Evolutionary conservation across 441 rosid genomes (phyloP).

Genomic region (Biscutella auriculata): DNA sequence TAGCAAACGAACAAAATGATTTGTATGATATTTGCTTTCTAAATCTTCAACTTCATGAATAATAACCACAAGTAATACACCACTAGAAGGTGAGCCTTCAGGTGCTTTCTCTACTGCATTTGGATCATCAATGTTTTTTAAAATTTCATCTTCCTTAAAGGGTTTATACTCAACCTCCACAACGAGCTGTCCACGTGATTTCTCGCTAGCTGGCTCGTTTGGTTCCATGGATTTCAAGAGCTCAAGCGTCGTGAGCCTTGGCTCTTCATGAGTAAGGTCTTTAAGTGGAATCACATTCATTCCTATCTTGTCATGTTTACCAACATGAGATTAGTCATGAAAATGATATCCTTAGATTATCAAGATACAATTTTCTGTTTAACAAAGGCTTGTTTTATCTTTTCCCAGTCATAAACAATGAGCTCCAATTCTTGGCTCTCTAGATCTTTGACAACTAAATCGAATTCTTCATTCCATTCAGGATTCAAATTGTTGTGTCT

Average conservation of each 20-base stretch:
- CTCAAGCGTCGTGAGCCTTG: conserved; percentile 37
- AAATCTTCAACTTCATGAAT: conserved; percentile 60
- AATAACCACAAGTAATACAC: conserved; percentile 51
- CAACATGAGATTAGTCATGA: conserved; percentile 26
- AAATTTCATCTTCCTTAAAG: conserved; percentile 32
- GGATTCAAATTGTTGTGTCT: conserved; percentile 88
- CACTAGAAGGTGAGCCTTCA: conserved; percentile 52
- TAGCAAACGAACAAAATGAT: conserved; percentile 46
- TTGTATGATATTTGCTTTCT: conserved; percentile 66
- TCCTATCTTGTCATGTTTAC: conserved; percentile 58
- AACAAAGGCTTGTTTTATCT: conserved; percentile 36
- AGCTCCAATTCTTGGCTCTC: conserved; percentile 48
- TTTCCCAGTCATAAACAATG: conserved; percentile 61
- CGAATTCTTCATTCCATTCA: conserved; percentile 91
- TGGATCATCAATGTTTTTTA: conserved; percentile 27
- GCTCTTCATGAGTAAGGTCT: conserved; percentile 48
- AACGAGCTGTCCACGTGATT: conserved; percentile 47
- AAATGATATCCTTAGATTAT: no score
- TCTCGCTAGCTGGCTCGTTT: conserved; percentile 39
- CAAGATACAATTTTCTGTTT: no score
- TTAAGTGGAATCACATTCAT: conserved; percentile 42
- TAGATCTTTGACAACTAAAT: conserved; percentile 65
- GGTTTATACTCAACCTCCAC: conserved; percentile 45
- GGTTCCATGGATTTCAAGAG: conserved; percentile 53
- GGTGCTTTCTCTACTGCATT: conserved; percentile 48